These are phyloP conservation scores for Hippophae tibetana DNA, from an alignment of 306 rosid species.

Conservation along the genomic window DNA sequence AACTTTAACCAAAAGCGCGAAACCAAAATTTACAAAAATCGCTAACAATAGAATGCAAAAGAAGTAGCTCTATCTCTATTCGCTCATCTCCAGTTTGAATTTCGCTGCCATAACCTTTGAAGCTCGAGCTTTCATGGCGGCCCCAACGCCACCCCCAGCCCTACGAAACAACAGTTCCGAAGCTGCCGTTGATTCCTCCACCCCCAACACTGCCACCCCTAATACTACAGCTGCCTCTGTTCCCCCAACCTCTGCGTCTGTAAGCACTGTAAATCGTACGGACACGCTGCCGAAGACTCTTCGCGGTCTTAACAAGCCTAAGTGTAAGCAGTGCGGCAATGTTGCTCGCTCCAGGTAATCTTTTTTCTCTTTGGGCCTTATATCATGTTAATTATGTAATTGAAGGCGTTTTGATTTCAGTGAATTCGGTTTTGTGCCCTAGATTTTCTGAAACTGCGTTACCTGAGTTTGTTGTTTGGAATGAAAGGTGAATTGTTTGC, in stretches of 20 bases:
- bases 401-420: not conserved
- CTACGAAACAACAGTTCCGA: conserved; percentile 19
- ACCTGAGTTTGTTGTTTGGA: no score
- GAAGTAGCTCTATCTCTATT: no score
- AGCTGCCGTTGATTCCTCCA: no score
- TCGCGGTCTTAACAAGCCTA: conserved; percentile 61
- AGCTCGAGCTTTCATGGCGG: conserved; percentile 24
- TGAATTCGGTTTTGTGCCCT: not conserved
- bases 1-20: no score
- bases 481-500: no score
- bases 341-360: conserved; percentile 90
- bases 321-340: conserved; percentile 86
- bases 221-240: conserved; percentile 1
- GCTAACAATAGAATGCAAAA: no score
- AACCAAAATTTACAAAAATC: no score
- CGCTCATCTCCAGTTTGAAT: no score
- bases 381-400: not conserved
- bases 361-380: not conserved
- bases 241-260: not conserved
- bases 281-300: conserved; percentile 52
- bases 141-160: conserved; percentile 26
- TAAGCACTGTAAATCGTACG: conserved; percentile 22
- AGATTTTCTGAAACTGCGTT: no score
- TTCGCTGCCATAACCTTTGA: no score
- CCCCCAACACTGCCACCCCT: no score